Evolutionary conservation across 2,329 filamentous ascomycete genomes (phyloP).

Genomic region (Onygenales sp.): DNA sequence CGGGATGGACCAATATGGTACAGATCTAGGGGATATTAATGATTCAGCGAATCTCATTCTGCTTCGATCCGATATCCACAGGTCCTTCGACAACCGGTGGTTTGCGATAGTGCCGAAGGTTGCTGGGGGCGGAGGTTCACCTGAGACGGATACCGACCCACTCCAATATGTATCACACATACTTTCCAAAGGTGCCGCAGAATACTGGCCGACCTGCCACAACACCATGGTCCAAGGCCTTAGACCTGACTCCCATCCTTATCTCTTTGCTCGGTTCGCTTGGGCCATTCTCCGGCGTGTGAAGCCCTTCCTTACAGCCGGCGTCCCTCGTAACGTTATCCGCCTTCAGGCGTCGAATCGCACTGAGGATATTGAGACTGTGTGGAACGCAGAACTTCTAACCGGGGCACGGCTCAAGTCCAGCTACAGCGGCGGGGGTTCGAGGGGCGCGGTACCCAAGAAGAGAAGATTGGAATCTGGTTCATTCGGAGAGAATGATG

Average conservation of each 20-base stretch:
- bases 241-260: neutral
- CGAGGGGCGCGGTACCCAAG: neutral
- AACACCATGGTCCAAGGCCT: constrained; percentile 3
- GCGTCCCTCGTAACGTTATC: neutral
- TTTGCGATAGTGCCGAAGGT: constrained; percentile 4
- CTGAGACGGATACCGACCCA: neutral
- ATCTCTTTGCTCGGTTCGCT: constrained; percentile 6
- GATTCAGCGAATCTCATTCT: constrained; percentile 2
- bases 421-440: neutral
- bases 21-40: neutral
- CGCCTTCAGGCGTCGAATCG: neutral
- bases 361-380: neutral
- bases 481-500: neutral
- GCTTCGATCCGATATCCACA: constrained; percentile 1
- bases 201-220: constrained; percentile 1
- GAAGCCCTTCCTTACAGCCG: neutral
- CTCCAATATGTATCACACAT: constrained; percentile 1
- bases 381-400: neutral
- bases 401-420: neutral
- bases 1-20: neutral
- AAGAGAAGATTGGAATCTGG: neutral
- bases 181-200: neutral
- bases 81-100: constrained; percentile 1
- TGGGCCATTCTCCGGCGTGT: constrained; percentile 1
- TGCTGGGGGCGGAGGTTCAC: neutral